Conservation (phyloP, 2,329 filamentous ascomycete species). For the Penicillium sp. region DNA sequence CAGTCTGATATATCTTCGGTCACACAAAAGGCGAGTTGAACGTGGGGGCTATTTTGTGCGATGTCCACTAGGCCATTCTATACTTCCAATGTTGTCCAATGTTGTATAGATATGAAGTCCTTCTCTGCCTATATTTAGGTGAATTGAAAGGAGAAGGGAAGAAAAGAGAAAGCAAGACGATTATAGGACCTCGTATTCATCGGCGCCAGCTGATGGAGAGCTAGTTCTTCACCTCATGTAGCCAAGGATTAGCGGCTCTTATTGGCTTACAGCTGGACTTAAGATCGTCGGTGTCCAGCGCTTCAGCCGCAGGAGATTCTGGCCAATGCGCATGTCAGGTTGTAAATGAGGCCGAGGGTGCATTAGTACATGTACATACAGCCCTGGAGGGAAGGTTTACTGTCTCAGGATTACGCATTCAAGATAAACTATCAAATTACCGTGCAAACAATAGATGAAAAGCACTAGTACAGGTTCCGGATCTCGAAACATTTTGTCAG, state of each 20-base stretch:
- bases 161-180: not conserved
- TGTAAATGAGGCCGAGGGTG: too few relatives aligned
- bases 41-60: not conserved
- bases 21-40: not conserved
- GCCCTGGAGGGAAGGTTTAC: not conserved
- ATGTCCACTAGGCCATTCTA: not conserved
- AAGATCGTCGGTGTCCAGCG: not conserved
- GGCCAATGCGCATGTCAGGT: not conserved
- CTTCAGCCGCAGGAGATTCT: not conserved
- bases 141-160: not conserved
- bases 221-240: constrained; percentile 1
- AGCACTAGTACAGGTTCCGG: constrained; percentile 3
- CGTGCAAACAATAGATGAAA: constrained; percentile 3
- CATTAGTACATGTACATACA: not conserved
- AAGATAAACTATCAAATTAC: constrained; percentile 2
- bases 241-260: constrained; percentile 2
- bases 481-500: constrained; percentile 4
- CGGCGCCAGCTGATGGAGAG: not conserved
- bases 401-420: not conserved
- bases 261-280: constrained; percentile 1
- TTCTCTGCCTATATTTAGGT: not conserved
- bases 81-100: not conserved
- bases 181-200: not conserved
- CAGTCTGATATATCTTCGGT: not conserved
- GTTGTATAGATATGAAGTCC: not conserved